A percentile compares a stretch with the other conserved stretches of the same genome.
phyloP scores from a whole-genome alignment of 768 basidiomycete genomes.

The Amanita muscaria region DNA sequence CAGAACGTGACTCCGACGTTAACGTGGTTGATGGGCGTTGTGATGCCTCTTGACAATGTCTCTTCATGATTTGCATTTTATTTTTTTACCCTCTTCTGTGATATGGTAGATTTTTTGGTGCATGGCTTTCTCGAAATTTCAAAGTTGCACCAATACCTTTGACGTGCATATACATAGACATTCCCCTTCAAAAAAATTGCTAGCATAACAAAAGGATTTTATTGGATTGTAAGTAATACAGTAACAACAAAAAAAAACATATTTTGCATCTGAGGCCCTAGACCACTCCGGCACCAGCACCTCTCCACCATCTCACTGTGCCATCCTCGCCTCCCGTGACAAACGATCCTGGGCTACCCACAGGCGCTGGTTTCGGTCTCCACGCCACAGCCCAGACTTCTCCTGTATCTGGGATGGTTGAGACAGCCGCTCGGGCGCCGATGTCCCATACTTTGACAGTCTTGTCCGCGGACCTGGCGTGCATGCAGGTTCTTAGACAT shows the following conservation, averaged over 20 bases:
- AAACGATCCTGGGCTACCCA: slow-evolving; percentile 54
- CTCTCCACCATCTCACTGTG: slow-evolving; percentile 67
- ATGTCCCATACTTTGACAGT: slow-evolving; percentile 86
- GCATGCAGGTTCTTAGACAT: slow-evolving; percentile 3
- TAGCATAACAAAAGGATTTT: no score
- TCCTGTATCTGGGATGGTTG: slow-evolving; percentile 67
- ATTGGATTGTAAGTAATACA: no score
- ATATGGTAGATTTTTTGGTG: no score
- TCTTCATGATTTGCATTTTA: no score
- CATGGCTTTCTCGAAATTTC: no score
- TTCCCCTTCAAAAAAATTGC: no score
- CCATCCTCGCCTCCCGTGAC: slow-evolving; percentile 75
- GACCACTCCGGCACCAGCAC: slow-evolving; percentile 39
- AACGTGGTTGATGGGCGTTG: slow-evolving; percentile 34
- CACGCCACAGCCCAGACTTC: slow-evolving; percentile 84
- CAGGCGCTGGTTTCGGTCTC: slow-evolving; percentile 53
- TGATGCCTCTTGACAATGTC: slow-evolving; percentile 33
- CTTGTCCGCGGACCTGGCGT: slow-evolving; percentile 69
- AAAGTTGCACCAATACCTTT: no score
- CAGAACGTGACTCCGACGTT: slow-evolving; percentile 23
- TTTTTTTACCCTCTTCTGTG: no score
- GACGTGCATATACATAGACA: no score
- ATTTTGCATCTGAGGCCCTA: no score
- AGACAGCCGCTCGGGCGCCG: slow-evolving; percentile 61
- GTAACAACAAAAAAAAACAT: no score